Evolutionary conservation across 1,284 basidiomycete genomes (phyloP).

Genomic region (Takashimella tepidaria): DNA sequence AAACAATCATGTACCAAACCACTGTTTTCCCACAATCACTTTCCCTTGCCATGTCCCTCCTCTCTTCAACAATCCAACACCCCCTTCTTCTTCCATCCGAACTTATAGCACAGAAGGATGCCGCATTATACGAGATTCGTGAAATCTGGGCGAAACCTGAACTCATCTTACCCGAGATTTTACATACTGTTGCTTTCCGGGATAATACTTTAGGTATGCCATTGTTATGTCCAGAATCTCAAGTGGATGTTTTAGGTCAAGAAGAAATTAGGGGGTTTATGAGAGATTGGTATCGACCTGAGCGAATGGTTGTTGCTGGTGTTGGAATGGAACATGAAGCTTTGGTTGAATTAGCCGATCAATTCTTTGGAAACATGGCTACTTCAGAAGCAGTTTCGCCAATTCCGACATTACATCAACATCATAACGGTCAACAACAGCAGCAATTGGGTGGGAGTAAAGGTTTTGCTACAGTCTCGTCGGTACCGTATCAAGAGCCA

Average conservation of each 20-base stretch:
- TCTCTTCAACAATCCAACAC: slow-evolving; percentile 84
- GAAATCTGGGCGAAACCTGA: slow-evolving; percentile 88
- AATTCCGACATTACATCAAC: slow-evolving; percentile 21
- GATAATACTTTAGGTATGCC: slow-evolving; percentile 80
- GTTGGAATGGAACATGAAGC: slow-evolving; percentile 86
- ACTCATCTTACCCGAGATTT: slow-evolving; percentile 86
- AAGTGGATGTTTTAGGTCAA: slow-evolving; percentile 66
- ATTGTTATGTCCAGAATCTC: slow-evolving; percentile 79
- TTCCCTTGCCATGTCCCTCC: slow-evolving; percentile 74
- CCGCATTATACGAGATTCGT: slow-evolving; percentile 86
- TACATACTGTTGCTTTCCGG: slow-evolving; percentile 81
- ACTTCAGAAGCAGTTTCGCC: slow-evolving; percentile 21
- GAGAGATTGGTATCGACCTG: slow-evolving; percentile 82
- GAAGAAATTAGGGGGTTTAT: slow-evolving; percentile 63
- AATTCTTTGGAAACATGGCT: slow-evolving; percentile 63
- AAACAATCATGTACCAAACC: slow-evolving; percentile 97
- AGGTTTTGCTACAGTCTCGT: slow-evolving; percentile 27
- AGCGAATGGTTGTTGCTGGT: slow-evolving; percentile 90
- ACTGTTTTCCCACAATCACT: slow-evolving; percentile 85
- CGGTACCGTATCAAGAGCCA: slow-evolving; percentile 20
- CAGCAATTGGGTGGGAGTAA: slow-evolving; percentile 59
- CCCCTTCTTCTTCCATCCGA: slow-evolving; percentile 73
- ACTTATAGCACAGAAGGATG: slow-evolving; percentile 75
- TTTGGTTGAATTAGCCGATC: slow-evolving; percentile 76
- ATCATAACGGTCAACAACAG: not conserved